Evolutionary conservation across 2,329 filamentous ascomycete genomes (phyloP), one percentile per base, ranked within the genome.

Genomic region (Capronia coronata): DNA sequence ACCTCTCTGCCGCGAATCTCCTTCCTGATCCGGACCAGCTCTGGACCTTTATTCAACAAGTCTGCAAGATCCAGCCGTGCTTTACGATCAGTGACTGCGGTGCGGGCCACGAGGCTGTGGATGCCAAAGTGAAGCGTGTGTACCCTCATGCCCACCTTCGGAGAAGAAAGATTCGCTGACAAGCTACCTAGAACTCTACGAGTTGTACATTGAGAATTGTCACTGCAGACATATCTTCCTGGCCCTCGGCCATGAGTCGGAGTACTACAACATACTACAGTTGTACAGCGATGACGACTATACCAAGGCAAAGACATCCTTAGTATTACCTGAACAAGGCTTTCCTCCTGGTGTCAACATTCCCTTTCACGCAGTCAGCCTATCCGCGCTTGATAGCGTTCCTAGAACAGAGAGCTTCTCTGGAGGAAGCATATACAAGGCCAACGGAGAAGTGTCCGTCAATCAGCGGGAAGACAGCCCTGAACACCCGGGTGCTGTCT

Each of bases 141-240:
- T 19, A 7, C 6, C 42, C 9, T 3, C n/a, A 27, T 29, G 2
- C 21, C 27, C n/a, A 18, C 5, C 11, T 14, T 9, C 32, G 7
- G 18, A 27, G 27, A 19, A 8, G 27, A 35, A 21, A 18, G 22
- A n/a, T n/a, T 13, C 29, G 23, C 55, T 57, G 30, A 57, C 27
- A 13, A 14, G 8, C 9, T 16, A n/a, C n/a, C 39, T 34, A 57
- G 55, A 55, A 34, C 50, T 51, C 46, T 58, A 58, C 40, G 51
- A 54, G 42, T 22, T 58, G 21, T 50, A 49, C 34, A 43, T 58
- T 22, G 56, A 58, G 44, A 58, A 58, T 30, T 58, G 53, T 43
- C 56, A 58, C 29, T 56, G 53, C 39, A 41, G 52, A 38, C 56
- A 58, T 34, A 32, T 56, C 23, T 54, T 56, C 41, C 51, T 58